phyloP scores from a whole-genome alignment of 192 early-diverging fungal species.

The Neocallimastix lanati region DNA sequence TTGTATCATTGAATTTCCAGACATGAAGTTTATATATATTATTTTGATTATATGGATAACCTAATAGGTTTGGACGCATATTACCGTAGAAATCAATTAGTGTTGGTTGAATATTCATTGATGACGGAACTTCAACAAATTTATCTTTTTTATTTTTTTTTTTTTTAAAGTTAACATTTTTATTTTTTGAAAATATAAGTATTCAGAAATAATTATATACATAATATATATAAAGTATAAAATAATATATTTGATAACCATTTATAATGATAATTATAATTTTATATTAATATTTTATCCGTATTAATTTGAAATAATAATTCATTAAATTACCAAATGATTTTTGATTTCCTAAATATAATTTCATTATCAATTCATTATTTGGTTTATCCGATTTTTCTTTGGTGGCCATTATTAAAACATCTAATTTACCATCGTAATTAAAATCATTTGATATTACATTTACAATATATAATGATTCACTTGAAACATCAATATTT shows the following conservation, averaged over 20 bases:
- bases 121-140: background rate
- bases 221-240: no score
- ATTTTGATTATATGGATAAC: constrained; percentile 27
- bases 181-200: no score
- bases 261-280: no score
- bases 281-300: no score
- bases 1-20: background rate
- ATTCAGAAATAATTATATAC: no score
- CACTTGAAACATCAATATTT: constrained; percentile 10
- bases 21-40: background rate
- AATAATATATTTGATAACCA: no score
- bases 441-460: constrained; percentile 74
- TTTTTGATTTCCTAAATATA: constrained; percentile 54
- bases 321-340: constrained; percentile 27
- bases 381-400: constrained; percentile 9
- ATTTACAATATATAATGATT: constrained; percentile 19
- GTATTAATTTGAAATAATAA: no score
- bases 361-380: constrained; percentile 33
- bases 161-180: no score
- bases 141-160: background rate
- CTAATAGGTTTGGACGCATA: constrained; percentile 39
- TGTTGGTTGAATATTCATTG: constrained; percentile 26
- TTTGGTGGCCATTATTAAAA: constrained; percentile 53
- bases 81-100: constrained; percentile 37
- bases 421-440: constrained; percentile 70